Base-by-base conservation (phyloP, 2,329 filamentous ascomycete species). In the Colletotrichum ledebouriae region DNA sequence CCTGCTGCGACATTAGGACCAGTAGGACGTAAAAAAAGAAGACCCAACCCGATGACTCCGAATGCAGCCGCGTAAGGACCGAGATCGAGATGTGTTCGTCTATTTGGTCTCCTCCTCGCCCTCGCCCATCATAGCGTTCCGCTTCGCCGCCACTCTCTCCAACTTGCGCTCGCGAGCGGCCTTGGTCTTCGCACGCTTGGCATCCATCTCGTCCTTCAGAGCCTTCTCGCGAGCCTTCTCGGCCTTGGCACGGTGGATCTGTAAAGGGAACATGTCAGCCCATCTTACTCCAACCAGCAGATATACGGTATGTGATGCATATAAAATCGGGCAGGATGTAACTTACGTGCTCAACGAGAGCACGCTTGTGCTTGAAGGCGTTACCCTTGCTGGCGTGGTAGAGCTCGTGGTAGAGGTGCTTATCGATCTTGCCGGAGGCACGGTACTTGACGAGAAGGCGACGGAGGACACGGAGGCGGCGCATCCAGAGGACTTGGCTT, bases 361-460 rank as follows among this genome's bases (percentile, higher is more conserved):
- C 96, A 87, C 96, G 92, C 94, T 98, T 99, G 94, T 99, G 96
- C 94, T 99, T 99, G 93, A 99, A 99, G 84, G 96, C 95, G 92
- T 99, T 99, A 97, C 96, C 97, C 94, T 99, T 99, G 92, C 93
- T 96, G 83, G 97, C 89, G 86, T 98, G 96, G 91, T 99, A 99
- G 77, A 99, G 94, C 89, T 98, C 94, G 91, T 99, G 96, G 91
- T 99, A 99, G 73, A 99, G 94, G 90, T 99, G 96, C 92, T 99
- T 99, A 89, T 99, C 96, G 84, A 99, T 99, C 93, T 99, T 99
- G 86, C 97, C 97, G 81, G 92, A 93, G 85, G 95, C 95, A 86
- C 96, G 96, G 90, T 99, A 99, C 90, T 98, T 98, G 89, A 98
- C 96, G 77, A 99, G 89, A 72, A 99, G 93, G 84, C 96, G 96